A percentile compares a stretch with the other conserved stretches of the same genome.
These are phyloP conservation scores for Suhomyces prunicola DNA, from an alignment of 805 yeast species.

Conservation along the genomic window DNA sequence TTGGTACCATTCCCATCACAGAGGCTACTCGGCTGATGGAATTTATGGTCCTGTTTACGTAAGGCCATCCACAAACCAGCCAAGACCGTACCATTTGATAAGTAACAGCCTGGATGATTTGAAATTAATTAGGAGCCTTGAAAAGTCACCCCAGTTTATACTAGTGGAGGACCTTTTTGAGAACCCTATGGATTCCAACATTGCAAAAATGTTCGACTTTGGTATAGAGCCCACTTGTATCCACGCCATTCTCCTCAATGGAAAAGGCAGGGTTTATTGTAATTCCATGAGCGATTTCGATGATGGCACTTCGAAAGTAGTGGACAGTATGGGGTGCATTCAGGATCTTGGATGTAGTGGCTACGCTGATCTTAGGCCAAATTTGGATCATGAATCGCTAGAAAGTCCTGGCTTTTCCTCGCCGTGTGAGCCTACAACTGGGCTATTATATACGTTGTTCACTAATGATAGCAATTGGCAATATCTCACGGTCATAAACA, in stretches of 20 bases:
- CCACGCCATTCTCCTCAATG: constrained; percentile 27
- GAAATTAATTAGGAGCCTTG: constrained; percentile 23
- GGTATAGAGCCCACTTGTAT: constrained; percentile 36
- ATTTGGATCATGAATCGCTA: constrained; percentile 16
- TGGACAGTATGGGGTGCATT: constrained; percentile 22
- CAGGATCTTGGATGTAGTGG: constrained; percentile 12
- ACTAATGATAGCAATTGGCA: constrained; percentile 22
- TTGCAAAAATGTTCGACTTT: constrained; percentile 29
- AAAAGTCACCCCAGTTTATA: constrained; percentile 21
- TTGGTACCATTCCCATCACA: constrained; percentile 56
- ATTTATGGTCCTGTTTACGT: constrained; percentile 46
- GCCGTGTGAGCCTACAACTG: constrained; percentile 17
- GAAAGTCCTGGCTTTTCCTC: constrained; percentile 24
- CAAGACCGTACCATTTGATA: constrained; percentile 31
- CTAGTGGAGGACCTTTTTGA: constrained; percentile 42
- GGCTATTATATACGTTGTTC: constrained; percentile 16
- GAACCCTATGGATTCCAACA: constrained; percentile 29
- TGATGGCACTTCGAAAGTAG: constrained; percentile 4
- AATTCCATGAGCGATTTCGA: constrained; percentile 9
- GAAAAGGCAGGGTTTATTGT: constrained; percentile 27
- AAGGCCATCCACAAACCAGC: constrained; percentile 28
- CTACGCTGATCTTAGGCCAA: constrained; percentile 8
- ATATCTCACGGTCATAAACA: constrained; percentile 26
- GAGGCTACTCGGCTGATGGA: constrained; percentile 48
- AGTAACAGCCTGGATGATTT: constrained; percentile 22